phyloP scores from a whole-genome alignment of 2,329 filamentous ascomycete species.

The Pseudogymnoascus verrucosus region DNA sequence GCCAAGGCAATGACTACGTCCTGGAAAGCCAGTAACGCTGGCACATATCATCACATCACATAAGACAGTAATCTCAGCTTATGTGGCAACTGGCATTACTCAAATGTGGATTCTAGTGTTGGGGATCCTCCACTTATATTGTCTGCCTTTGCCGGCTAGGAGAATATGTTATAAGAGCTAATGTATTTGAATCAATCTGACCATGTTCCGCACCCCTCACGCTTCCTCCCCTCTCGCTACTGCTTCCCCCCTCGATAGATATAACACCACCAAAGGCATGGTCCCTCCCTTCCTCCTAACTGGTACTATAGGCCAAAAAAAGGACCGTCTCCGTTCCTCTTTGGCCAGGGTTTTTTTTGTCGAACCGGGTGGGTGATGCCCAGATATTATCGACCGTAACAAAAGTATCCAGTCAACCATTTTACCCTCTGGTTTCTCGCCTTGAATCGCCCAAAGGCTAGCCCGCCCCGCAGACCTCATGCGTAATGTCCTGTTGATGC shows the following conservation, averaged over 20 bases:
- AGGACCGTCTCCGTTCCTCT: constrained; percentile 16
- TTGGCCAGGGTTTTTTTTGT: constrained; percentile 22
- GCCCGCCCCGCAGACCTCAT: neutral
- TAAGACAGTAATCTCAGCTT: neutral
- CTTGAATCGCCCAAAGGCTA: constrained; percentile 1
- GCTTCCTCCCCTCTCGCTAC: constrained; percentile 13
- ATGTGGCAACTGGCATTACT: constrained; percentile 4
- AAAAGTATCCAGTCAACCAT: constrained; percentile 2
- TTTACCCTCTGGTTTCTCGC: neutral
- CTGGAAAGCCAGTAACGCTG: neutral
- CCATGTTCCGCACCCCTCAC: constrained; percentile 14
- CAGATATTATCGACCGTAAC: neutral
- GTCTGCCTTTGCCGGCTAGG: constrained; percentile 17
- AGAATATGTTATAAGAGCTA: constrained; percentile 21
- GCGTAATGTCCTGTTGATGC: constrained; percentile 1
- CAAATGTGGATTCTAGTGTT: constrained; percentile 8
- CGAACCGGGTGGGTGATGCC: neutral
- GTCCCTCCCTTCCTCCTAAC: constrained; percentile 27
- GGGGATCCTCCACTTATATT: constrained; percentile 3
- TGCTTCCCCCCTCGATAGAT: constrained; percentile 15
- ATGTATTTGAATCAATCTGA: constrained; percentile 13
- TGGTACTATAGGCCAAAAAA: constrained; percentile 19
- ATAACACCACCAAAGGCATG: constrained; percentile 20
- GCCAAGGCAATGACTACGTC: neutral
- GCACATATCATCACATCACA: neutral